These are phyloP conservation scores for Stenocarpella maydis DNA, from an alignment of 2,329 filamentous ascomycete genomes.

Conservation along the genomic window DNA sequence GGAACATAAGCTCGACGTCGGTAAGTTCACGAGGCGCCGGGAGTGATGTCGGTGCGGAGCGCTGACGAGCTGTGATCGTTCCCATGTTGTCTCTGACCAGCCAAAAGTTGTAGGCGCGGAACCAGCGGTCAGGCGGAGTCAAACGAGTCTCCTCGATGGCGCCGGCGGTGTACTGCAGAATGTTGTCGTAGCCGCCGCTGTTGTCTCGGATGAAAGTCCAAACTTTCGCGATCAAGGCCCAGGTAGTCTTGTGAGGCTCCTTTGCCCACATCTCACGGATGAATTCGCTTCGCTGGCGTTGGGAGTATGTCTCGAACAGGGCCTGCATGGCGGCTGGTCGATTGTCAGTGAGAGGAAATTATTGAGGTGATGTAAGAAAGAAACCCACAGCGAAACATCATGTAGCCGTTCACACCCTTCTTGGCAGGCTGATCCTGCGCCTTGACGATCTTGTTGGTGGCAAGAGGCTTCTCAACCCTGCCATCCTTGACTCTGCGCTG, in stretches of 20 bases:
- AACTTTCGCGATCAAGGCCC: slow-evolving; percentile 13
- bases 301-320: neutral
- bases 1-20: slow-evolving; percentile 26
- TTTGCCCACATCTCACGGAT: slow-evolving; percentile 28
- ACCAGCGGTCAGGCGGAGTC: slow-evolving; percentile 4
- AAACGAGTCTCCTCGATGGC: neutral
- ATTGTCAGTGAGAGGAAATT: neutral
- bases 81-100: neutral
- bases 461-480: neutral
- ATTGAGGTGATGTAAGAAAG: neutral
- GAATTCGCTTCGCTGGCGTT: neutral
- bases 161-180: neutral
- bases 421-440: neutral
- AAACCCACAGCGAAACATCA: slow-evolving; percentile 30
- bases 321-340: slow-evolving; percentile 3
- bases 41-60: neutral
- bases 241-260: slow-evolving; percentile 26
- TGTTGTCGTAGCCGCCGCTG: neutral
- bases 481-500: slow-evolving; percentile 13
- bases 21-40: slow-evolving; percentile 1
- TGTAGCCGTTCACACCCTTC: slow-evolving; percentile 29
- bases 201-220: slow-evolving; percentile 31
- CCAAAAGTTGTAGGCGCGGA: neutral
- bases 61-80: neutral
- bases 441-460: neutral